These are phyloP conservation scores for Phytophthora kernoviae DNA, from an alignment of 352 stramenopile species.

Conservation along the genomic window DNA sequence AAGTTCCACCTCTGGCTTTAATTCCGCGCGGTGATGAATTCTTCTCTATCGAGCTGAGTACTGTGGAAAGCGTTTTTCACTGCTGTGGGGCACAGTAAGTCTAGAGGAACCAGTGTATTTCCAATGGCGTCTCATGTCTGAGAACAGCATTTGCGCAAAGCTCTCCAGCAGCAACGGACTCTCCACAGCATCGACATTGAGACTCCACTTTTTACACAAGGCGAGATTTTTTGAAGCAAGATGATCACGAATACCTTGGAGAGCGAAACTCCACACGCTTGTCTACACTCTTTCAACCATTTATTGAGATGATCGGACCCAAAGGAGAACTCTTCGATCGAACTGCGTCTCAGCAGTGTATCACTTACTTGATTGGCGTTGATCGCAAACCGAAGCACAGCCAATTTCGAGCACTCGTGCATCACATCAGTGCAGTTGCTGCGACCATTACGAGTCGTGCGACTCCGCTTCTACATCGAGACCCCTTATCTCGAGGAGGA, in stretches of 20 bases:
- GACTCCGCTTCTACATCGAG: conserved; percentile 9
- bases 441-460: conserved; percentile 13
- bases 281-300: conserved; percentile 22
- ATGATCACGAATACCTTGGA: conserved; percentile 18
- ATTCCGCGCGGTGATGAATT: conserved; percentile 14
- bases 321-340: conserved; percentile 26
- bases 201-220: background rate
- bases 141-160: conserved; percentile 15
- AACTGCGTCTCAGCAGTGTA: background rate
- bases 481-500: conserved; percentile 1
- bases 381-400: background rate
- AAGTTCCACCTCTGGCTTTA: background rate
- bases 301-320: conserved; percentile 26
- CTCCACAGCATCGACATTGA: conserved; percentile 4
- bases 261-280: conserved; percentile 9
- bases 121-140: conserved; percentile 17
- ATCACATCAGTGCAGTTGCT: conserved; percentile 12
- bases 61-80: conserved; percentile 14
- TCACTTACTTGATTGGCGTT: background rate
- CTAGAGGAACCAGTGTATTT: conserved; percentile 8
- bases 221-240: conserved; percentile 14
- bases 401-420: conserved; percentile 8
- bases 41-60: conserved; percentile 20
- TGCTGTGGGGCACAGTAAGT: conserved; percentile 2
- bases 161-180: conserved; percentile 16